Evolutionary conservation across 1,284 basidiomycete genomes (phyloP), one percentile per base, ranked within the genome.

Genomic region (Apiotrichum siamense): DNA sequence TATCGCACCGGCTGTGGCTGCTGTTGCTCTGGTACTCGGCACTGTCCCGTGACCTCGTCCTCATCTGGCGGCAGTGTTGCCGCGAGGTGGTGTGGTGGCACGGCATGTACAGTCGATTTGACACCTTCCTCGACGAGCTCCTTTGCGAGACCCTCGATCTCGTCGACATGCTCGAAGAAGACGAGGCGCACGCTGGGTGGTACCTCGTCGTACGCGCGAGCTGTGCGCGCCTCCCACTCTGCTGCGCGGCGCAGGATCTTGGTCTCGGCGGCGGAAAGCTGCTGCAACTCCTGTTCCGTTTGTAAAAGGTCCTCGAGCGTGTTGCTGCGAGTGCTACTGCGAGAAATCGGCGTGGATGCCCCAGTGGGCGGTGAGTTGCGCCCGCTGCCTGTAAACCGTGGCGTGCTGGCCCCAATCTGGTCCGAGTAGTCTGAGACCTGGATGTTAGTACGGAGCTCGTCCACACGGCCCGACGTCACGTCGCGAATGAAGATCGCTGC

Each of bases 401-500:
- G n/a, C n/a, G 18, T 7, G 36, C 20, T 21, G 10, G 36, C n/a
- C 7, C 35, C 9, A 10, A 4, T n/a, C 35, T 18, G 35, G 15
- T 37, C 18, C 7, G 18, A 37, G n/a, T n/a, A n/a, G n/a, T n/a
- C n/a, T n/a, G n/a, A n/a, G n/a, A n/a, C 9, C 10, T 9, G 9
- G 23, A 37, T 13, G 36, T 44, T 2, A 42, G 29, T 17, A 45
- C 54, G 54, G 15, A 53, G 43, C 33, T 50, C 55, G 25, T 54
- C 52, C 4, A 58, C 60, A 15, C 60, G 53, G 18, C 56, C 52
- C 23, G 54, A 72, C 2, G 75, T 80, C 49, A 84, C 86, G 62
- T 90, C 85, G 24, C 88, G 79, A 43, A 93, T 82, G 71, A 87
- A 87, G 36, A 93, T 80, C 3, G 78, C 87, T 4, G 83, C 70